These are phyloP conservation scores for Collybia nuda DNA, from an alignment of 768 basidiomycete genomes.

Conservation along the genomic window DNA sequence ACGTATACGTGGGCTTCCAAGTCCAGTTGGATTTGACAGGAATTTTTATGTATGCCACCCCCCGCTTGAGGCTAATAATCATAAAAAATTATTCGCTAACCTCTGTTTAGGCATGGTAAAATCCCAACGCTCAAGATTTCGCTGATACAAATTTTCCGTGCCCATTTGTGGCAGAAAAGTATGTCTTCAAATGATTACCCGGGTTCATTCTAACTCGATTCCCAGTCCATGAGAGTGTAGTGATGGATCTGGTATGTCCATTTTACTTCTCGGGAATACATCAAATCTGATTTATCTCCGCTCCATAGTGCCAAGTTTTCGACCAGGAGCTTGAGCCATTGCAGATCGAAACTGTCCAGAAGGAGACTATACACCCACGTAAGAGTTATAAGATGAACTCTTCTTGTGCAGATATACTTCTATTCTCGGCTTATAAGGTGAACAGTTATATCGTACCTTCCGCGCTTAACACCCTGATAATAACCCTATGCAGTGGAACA, in stretches of 20 bases:
- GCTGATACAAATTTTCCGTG: conserved; percentile 99
- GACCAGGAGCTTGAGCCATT: conserved; percentile 98
- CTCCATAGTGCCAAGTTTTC: conserved; percentile 86
- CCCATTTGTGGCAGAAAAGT: conserved; percentile 99
- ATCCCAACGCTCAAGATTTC: conserved; percentile 98
- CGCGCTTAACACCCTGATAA: background rate
- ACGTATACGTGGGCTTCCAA: conserved; percentile 99
- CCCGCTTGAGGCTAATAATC: no score
- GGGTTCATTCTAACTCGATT: conserved; percentile 7
- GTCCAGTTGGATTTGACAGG: conserved; percentile 98
- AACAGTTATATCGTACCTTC: conserved; percentile 1
- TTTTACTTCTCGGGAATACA: conserved; percentile 1
- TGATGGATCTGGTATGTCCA: conserved; percentile 76
- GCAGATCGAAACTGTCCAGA: conserved; percentile 99
- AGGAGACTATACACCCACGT: conserved; percentile 98
- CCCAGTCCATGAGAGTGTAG: conserved; percentile 87
- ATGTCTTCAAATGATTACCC: conserved; percentile 35
- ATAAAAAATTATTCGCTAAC: no score
- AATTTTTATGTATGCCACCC: conserved; percentile 83
- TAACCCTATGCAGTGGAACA: conserved; percentile 75
- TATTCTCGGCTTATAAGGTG: conserved; percentile 93
- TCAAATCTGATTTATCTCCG: background rate
- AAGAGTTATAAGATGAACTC: conserved; percentile 99
- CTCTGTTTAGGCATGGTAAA: conserved; percentile 80
- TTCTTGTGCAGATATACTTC: conserved; percentile 96